Evolutionary conservation across 768 basidiomycete species (phyloP), one percentile per base, ranked within the genome.

Genomic region (Termitomyces sp.): DNA sequence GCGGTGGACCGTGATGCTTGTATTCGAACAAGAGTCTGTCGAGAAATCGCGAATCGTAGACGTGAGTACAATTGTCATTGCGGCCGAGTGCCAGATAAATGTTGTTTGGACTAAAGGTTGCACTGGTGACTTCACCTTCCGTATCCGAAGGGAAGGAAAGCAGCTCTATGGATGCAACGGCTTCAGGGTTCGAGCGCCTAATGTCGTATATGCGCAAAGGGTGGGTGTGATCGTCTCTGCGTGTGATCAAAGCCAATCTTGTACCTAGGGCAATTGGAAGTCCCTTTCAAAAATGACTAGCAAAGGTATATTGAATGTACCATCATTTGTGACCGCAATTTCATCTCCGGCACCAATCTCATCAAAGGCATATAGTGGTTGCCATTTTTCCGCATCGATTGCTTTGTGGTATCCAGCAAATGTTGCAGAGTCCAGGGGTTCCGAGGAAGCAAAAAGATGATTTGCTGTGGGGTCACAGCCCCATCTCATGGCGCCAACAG

Each of bases 41-140:
- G 18, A 86, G 65, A 66, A 76, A 82, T 12, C 88, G 81, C 1
- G 77, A 64, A 66, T 91, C 88, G 61, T 89, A 90, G 3, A 91
- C 68, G 57, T 88, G 83, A 1, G 75, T 71, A 36, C 66, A 67
- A 61, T 88, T 86, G 66, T 90, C 86, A 46, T 70, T 81, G 45
- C 86, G 77, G 4, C 78, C 86, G 6, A 85, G 66, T 15, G 87
- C 84, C 9, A 90, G 74, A 62, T 83, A 83, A 4, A 82, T 70
- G 11, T 80, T 80, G 61, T 89, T 87, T 0, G 85, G 77, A 62
- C 86, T 88, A 67, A 84, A 86, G 1, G 71, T 63, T 15, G 80
- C 75, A 53, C 68, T 69, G 49, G 77, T 83, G 34, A 88, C 76
- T 66, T 85, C 81, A 49, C 76, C 72, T 50, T 67, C 72, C 6